phyloP scores from a whole-genome alignment of 129 eudicot species.

The Calendula officinalis region DNA sequence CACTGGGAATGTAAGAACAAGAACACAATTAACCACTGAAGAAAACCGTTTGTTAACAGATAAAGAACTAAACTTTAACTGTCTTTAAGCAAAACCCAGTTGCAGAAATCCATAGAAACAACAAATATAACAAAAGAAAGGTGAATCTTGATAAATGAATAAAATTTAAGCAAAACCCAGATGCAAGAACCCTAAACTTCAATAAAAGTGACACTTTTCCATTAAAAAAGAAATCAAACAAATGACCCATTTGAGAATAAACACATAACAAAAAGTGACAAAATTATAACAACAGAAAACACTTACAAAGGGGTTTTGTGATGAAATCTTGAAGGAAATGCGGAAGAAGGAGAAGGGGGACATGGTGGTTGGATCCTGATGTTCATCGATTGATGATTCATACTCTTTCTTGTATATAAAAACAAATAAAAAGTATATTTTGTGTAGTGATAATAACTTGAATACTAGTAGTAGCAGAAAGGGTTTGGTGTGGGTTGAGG shows the following conservation, averaged over 20 bases:
- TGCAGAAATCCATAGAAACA: constrained; percentile 8
- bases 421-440: neutral
- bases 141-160: neutral
- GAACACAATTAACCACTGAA: constrained; percentile 5
- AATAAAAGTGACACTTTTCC: constrained; percentile 1
- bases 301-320: constrained; percentile 39
- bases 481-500: constrained; percentile 21
- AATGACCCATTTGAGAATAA: constrained; percentile 14
- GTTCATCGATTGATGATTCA: constrained; percentile 48
- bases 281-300: neutral
- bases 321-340: constrained; percentile 24
- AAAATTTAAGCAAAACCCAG: constrained; percentile 13
- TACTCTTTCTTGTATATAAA: constrained; percentile 6
- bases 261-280: neutral
- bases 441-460: neutral
- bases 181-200: constrained; percentile 21
- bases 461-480: neutral
- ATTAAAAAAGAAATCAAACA: neutral
- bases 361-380: constrained; percentile 54
- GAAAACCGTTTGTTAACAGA: neutral
- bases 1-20: neutral
- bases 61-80: neutral
- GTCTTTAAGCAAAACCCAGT: constrained; percentile 19
- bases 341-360: constrained; percentile 43
- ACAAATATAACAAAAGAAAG: neutral